Percentiles rank a stretch among this genome's conserved stretches.
Conservation (phyloP, 306 rosid species). For the Castanospermum australe region DNA sequence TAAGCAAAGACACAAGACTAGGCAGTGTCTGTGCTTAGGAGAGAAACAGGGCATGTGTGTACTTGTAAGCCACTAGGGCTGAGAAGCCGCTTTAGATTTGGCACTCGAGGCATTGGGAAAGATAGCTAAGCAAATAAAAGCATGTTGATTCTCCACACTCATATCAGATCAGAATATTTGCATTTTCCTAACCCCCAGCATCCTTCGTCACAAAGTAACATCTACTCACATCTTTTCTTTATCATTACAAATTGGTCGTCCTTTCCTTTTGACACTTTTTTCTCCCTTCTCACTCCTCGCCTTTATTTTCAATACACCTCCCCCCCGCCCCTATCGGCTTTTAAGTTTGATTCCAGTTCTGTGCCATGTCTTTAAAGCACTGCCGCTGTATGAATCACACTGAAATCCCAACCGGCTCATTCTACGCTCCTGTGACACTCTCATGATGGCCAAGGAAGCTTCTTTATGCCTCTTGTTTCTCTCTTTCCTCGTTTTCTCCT, state of each 20-base stretch:
- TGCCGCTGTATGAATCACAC: conserved; percentile 38
- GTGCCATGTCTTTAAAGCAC: conserved; percentile 50
- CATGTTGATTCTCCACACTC: conserved; percentile 37
- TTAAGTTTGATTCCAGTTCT: conserved; percentile 31
- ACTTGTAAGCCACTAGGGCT: conserved; percentile 21
- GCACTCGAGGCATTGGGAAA: conserved; percentile 28
- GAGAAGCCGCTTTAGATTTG: conserved; percentile 18
- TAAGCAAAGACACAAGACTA: neutral
- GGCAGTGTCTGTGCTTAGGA: neutral
- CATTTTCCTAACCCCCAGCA: conserved; percentile 29
- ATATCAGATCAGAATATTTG: conserved; percentile 14
- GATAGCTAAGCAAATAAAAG: conserved; percentile 32
- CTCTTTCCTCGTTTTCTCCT: conserved; percentile 47
- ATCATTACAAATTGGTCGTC: conserved; percentile 40
- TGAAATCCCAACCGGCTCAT: conserved; percentile 25
- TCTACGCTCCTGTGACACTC: conserved; percentile 29
- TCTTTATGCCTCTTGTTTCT: conserved; percentile 50
- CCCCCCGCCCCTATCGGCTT: conserved; percentile 28
- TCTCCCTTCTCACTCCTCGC: conserved; percentile 29
- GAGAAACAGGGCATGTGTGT: conserved; percentile 25
- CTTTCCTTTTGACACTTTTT: conserved; percentile 38
- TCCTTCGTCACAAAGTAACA: conserved; percentile 66
- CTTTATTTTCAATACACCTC: conserved; percentile 44
- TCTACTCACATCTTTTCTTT: conserved; percentile 40
- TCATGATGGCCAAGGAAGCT: conserved; percentile 64